Conservation (phyloP, 495 filamentous ascomycete species). For the Entonaema liquescens region DNA sequence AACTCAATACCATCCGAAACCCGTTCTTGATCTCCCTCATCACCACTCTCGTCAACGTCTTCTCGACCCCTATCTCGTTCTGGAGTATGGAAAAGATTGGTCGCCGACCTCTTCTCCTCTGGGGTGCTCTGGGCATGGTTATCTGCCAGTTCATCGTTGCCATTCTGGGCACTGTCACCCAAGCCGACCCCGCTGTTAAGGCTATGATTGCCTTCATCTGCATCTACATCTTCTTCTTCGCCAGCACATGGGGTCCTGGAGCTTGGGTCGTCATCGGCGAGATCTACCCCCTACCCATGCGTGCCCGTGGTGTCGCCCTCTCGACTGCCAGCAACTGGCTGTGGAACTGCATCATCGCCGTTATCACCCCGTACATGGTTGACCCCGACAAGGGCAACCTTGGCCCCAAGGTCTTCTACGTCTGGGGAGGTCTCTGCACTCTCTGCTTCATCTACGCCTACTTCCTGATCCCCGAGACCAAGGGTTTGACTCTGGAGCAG, state of each 20-base stretch:
- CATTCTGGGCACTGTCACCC: constrained; percentile 66
- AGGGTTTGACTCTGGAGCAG: constrained; percentile 87
- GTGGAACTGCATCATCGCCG: constrained; percentile 68
- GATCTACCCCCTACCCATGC: constrained; percentile 86
- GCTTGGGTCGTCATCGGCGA: constrained; percentile 89
- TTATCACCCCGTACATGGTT: constrained; percentile 85
- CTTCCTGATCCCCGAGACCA: constrained; percentile 86
- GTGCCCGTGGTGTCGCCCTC: constrained; percentile 79
- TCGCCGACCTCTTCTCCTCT: constrained; percentile 72
- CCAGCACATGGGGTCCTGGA: constrained; percentile 79
- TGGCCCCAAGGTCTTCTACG: constrained; percentile 78
- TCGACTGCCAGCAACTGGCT: constrained; percentile 90
- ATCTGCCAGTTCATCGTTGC: constrained; percentile 77
- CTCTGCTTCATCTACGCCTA: constrained; percentile 74
- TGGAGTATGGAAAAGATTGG: constrained; percentile 70
- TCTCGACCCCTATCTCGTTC: constrained; percentile 76
- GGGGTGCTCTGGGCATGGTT: constrained; percentile 75
- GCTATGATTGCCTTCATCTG: constrained; percentile 77
- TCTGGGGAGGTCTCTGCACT: constrained; percentile 77
- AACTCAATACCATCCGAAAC: constrained; percentile 65
- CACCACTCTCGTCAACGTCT: constrained; percentile 78
- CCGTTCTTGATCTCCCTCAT: constrained; percentile 76
- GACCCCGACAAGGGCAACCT: constrained; percentile 69
- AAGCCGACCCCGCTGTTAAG: constrained; percentile 71
- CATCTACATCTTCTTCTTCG: constrained; percentile 88